Percentiles rank a stretch among this genome's conserved stretches.
Conservation (phyloP, 2,329 filamentous ascomycete genomes). For the Monascus ruber region DNA sequence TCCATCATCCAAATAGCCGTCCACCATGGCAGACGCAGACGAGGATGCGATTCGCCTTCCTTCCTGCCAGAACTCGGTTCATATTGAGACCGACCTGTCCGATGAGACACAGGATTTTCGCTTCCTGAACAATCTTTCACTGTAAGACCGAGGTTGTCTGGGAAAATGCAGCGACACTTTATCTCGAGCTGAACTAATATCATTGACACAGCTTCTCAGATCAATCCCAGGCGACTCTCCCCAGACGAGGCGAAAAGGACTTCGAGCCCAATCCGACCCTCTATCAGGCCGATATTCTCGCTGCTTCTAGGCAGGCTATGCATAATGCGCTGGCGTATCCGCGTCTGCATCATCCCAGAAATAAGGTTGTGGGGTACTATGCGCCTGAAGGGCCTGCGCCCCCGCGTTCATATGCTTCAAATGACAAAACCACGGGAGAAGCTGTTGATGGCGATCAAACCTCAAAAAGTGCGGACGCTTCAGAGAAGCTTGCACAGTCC, state of each 20-base stretch:
- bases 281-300: constrained; percentile 65
- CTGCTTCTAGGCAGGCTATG: constrained; percentile 76
- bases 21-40: constrained; percentile 33
- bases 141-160: constrained; percentile 20
- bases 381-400: constrained; percentile 46
- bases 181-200: no score
- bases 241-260: constrained; percentile 91
- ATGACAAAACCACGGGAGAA: constrained; percentile 3
- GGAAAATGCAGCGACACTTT: no score
- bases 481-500: constrained; percentile 2
- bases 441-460: constrained; percentile 7
- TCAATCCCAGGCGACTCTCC: constrained; percentile 41
- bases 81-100: constrained; percentile 52
- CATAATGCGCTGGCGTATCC: constrained; percentile 72
- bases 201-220: constrained; percentile 18
- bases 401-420: not conserved
- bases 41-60: constrained; percentile 28
- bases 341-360: constrained; percentile 58
- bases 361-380: constrained; percentile 60
- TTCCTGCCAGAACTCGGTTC: constrained; percentile 15
- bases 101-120: constrained; percentile 84
- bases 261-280: constrained; percentile 87
- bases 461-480: constrained; percentile 1
- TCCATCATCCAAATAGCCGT: not conserved
- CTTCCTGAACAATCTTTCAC: constrained; percentile 50